Conservation (phyloP, 208 protist species). For the Cochliopodium minus region DNA sequence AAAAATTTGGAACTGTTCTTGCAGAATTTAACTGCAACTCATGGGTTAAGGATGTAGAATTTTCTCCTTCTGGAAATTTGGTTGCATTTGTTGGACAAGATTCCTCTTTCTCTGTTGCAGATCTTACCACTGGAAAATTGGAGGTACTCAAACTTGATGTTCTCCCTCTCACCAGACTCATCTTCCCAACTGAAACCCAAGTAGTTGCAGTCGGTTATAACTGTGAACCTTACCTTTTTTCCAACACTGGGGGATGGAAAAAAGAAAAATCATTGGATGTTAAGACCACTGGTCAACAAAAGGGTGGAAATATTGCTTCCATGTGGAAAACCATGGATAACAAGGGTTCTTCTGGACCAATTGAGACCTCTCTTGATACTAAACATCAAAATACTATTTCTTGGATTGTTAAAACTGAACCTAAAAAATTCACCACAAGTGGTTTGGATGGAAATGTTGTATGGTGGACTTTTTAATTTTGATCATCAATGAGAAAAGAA, state of each 20-base stretch:
- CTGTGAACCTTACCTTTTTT: neutral
- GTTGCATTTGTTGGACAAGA: conserved; percentile 42
- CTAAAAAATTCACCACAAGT: neutral
- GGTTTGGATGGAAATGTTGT: conserved; percentile 5
- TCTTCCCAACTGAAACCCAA: neutral
- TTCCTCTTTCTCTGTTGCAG: conserved; percentile 26
- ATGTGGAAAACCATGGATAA: neutral
- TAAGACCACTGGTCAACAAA: neutral
- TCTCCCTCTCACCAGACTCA: neutral
- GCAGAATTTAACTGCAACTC: conserved; percentile 25
- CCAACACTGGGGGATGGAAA: neutral
- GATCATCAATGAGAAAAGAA: no score
- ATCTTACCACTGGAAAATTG: neutral
- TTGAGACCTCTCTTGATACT: neutral
- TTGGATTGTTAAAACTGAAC: no score
- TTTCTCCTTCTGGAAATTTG: conserved; percentile 38
- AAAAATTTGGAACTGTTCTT: conserved; percentile 36
- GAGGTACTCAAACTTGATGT: neutral
- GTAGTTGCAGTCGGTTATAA: conserved; percentile 5
- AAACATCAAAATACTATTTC: no score
- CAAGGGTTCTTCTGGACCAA: neutral
- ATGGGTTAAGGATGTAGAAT: conserved; percentile 50
- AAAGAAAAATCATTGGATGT: neutral
- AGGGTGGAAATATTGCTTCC: neutral
- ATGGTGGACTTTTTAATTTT: no score